phyloP scores from a whole-genome alignment of 495 filamentous ascomycete genomes.

The Stereocaulon alpinum region DNA sequence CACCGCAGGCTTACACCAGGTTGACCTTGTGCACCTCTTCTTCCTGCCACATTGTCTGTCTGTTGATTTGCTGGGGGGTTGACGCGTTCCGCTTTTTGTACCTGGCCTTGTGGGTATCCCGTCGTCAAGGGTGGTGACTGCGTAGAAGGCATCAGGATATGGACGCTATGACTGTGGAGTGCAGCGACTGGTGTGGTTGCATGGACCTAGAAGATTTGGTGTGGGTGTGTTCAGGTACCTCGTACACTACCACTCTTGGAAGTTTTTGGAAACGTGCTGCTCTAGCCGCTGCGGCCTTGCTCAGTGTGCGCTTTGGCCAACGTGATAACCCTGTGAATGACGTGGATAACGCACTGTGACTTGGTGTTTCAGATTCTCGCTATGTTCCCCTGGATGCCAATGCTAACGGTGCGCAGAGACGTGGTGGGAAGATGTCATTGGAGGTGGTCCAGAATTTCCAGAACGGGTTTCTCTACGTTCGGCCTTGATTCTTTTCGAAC shows the following conservation, averaged over 20 bases:
- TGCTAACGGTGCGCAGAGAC: neutral
- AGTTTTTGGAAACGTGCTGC: slow-evolving; percentile 1
- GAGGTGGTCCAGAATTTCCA: neutral
- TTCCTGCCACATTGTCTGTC: neutral
- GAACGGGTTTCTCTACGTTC: neutral
- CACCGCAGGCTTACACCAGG: neutral
- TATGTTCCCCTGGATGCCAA: neutral
- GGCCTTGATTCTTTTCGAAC: neutral
- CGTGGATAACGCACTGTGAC: neutral
- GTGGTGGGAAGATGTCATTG: neutral
- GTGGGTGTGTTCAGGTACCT: neutral
- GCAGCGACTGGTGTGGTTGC: neutral
- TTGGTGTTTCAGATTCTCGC: neutral
- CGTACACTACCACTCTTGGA: neutral
- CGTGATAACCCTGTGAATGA: neutral
- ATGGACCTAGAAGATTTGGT: neutral
- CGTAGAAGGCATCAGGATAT: neutral
- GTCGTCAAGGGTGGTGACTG: neutral
- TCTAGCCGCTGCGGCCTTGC: slow-evolving; percentile 3
- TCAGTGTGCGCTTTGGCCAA: slow-evolving; percentile 2
- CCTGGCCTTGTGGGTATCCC: neutral
- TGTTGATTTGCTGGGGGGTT: neutral
- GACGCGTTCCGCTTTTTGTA: neutral
- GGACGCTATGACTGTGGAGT: no score
- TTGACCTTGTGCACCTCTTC: neutral